Conservation (phyloP, 2,329 filamentous ascomycete genomes). For the Colletotrichum salicis region DNA sequence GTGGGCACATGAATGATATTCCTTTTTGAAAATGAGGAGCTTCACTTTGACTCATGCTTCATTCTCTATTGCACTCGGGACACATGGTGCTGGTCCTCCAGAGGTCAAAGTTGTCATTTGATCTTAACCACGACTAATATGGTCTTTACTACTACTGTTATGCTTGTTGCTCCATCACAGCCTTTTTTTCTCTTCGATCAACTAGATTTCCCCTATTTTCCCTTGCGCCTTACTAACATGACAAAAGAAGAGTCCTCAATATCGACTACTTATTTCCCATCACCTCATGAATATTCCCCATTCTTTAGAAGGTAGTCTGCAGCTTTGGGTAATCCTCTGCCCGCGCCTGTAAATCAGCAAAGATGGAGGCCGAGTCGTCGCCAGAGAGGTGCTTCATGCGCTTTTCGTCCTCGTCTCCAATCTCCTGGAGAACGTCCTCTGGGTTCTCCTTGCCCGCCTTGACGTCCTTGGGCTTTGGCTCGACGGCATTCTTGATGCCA, state of each 20-base stretch:
- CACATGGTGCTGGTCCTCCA: too few relatives aligned
- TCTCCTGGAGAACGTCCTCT: constrained; percentile 76
- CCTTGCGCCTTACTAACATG: too few relatives aligned
- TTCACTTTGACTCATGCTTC: not conserved
- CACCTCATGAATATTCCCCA: too few relatives aligned
- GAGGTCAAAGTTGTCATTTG: too few relatives aligned
- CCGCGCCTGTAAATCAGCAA: constrained; percentile 56
- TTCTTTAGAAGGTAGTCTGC: constrained; percentile 62
- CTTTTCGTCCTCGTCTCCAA: constrained; percentile 79
- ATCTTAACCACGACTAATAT: too few relatives aligned
- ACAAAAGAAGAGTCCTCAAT: too few relatives aligned
- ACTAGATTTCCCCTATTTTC: too few relatives aligned
- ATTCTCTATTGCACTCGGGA: too few relatives aligned
- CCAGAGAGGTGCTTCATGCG: constrained; percentile 66
- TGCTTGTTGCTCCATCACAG: too few relatives aligned
- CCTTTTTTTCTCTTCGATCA: too few relatives aligned
- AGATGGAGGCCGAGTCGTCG: constrained; percentile 59
- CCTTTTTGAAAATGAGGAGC: not conserved
- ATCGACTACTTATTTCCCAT: too few relatives aligned
- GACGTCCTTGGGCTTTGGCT: constrained; percentile 65
- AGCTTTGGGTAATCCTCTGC: constrained; percentile 73
- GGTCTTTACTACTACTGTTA: too few relatives aligned
- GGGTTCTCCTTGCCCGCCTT: constrained; percentile 71
- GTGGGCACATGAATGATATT: not conserved
- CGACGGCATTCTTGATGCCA: constrained; percentile 65